Evolutionary conservation across 139 green algal genomes (phyloP), one percentile per base, ranked within the genome.

Genomic region (Coelastrella sp.): DNA sequence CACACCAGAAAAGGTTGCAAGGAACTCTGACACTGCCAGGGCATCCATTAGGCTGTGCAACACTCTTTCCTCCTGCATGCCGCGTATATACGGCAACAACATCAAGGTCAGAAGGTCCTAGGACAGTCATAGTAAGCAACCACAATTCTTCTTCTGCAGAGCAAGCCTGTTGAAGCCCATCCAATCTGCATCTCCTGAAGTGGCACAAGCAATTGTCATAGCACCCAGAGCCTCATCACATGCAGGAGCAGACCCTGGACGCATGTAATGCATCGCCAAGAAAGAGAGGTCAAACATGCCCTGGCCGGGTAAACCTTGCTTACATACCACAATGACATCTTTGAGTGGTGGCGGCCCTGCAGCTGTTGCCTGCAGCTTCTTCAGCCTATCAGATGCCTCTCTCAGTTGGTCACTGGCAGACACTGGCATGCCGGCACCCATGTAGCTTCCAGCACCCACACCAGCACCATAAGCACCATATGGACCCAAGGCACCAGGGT

Each of bases 31-130:
- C 0, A 91, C 38, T 8, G 85, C 45, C 1, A 91, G 59, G 9
- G 69, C 85, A 64, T 91, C 88, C 85, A 91, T 83, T 17, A 91
- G 68, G 59, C 57, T 73, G 67, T 80, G 60, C 45, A 90, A 66
- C 17, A 63, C 48, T 0, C 74, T 50, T n/a, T 34, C n/a, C 15
- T 62, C 57, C 59, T 69, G 62, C 62, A 69, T 17, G 40, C 0
- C 62, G n/a, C n/a, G n/a, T n/a, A n/a, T n/a, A n/a, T n/a, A n/a
- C n/a, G n/a, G n/a, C n/a, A n/a, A n/a, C n/a, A n/a, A n/a, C n/a
- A n/a, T n/a, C n/a, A n/a, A n/a, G n/a, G n/a, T n/a, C n/a, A n/a
- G n/a, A n/a, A n/a, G n/a, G n/a, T n/a, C n/a, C n/a, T n/a, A n/a
- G n/a, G n/a, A n/a, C n/a, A n/a, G n/a, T n/a, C n/a, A n/a, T n/a